These are phyloP conservation scores for Blastomyces percursus DNA, from an alignment of 2,329 filamentous ascomycete species.

Conservation along the genomic window DNA sequence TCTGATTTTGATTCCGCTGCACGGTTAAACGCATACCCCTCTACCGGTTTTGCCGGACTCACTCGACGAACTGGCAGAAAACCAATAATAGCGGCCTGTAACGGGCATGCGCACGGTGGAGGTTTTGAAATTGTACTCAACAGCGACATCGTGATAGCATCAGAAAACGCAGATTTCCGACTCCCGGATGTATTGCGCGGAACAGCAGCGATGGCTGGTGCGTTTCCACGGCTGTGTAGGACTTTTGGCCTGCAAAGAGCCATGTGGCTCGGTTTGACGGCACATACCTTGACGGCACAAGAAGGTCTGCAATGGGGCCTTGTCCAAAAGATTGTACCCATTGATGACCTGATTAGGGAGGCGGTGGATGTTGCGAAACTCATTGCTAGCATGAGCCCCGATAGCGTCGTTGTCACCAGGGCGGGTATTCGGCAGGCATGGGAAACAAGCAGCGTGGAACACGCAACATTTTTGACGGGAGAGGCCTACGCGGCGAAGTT, in stretches of 20 bases:
- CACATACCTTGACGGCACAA: slow-evolving; percentile 46
- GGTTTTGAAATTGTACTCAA: slow-evolving; percentile 85
- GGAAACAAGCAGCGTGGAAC: slow-evolving; percentile 53
- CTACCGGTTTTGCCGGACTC: slow-evolving; percentile 45
- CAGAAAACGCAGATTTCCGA: slow-evolving; percentile 47
- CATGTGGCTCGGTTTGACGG: slow-evolving; percentile 59
- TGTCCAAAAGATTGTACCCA: slow-evolving; percentile 53
- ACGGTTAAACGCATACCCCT: slow-evolving; percentile 28
- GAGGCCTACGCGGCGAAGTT: slow-evolving; percentile 70
- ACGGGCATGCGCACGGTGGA: slow-evolving; percentile 63
- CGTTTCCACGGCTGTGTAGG: slow-evolving; percentile 54
- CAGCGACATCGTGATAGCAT: slow-evolving; percentile 60
- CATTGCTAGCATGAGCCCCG: slow-evolving; percentile 56
- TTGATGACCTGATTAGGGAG: slow-evolving; percentile 49
- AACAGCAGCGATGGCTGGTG: slow-evolving; percentile 61
- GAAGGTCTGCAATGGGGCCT: slow-evolving; percentile 55
- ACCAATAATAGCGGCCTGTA: slow-evolving; percentile 64
- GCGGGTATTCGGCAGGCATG: slow-evolving; percentile 59
- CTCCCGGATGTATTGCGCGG: slow-evolving; percentile 62
- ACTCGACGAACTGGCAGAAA: slow-evolving; percentile 53
- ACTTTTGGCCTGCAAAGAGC: slow-evolving; percentile 57
- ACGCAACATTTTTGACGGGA: slow-evolving; percentile 68
- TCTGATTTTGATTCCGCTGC: slow-evolving; percentile 16
- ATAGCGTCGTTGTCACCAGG: slow-evolving; percentile 58
- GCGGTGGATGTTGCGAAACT: slow-evolving; percentile 47